A percentile compares a stretch with the other conserved stretches of the same genome.
Evolutionary conservation across 2,329 filamentous ascomycete genomes (phyloP).

Genomic region (Domatiomyces globalis): DNA sequence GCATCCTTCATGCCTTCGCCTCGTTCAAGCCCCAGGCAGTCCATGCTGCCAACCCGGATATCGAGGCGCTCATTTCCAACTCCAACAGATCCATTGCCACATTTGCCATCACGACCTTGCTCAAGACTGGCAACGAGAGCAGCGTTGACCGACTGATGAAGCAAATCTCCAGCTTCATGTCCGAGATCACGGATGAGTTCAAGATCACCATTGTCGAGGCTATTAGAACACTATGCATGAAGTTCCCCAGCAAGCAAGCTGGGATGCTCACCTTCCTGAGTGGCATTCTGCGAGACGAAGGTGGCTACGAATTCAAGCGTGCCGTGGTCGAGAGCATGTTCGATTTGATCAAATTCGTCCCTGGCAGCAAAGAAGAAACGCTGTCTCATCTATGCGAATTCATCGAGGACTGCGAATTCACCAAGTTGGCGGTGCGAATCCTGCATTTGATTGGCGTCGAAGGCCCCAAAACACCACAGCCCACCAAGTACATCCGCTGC

Average conservation of each 20-base stretch:
- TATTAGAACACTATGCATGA: conserved; percentile 87
- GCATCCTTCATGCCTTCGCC: conserved; percentile 91
- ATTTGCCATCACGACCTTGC: conserved; percentile 91
- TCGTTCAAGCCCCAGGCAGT: conserved; percentile 92
- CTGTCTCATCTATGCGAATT: conserved; percentile 95
- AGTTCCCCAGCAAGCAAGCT: conserved; percentile 96
- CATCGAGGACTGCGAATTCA: conserved; percentile 98
- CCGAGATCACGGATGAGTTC: conserved; percentile 97
- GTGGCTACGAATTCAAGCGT: conserved; percentile 96
- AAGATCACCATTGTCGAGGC: conserved; percentile 99
- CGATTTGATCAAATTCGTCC: conserved; percentile 96
- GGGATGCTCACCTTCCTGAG: conserved; percentile 96
- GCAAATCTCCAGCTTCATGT: conserved; percentile 96
- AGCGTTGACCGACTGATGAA: conserved; percentile 97
- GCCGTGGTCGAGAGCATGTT: conserved; percentile 99
- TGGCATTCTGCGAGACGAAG: conserved; percentile 90
- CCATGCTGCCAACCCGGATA: conserved; percentile 88
- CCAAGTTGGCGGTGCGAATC: conserved; percentile 89
- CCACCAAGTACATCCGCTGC: conserved; percentile 97
- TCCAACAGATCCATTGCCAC: conserved; percentile 94
- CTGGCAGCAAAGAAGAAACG: conserved; percentile 67
- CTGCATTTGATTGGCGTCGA: conserved; percentile 87
- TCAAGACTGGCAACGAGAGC: conserved; percentile 96
- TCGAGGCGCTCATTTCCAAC: conserved; percentile 92
- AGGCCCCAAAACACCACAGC: conserved; percentile 86